A percentile compares a stretch with the other conserved stretches of the same genome.
These are phyloP conservation scores for Benincasa hispida DNA, from an alignment of 306 rosid genomes.

Conservation along the genomic window DNA sequence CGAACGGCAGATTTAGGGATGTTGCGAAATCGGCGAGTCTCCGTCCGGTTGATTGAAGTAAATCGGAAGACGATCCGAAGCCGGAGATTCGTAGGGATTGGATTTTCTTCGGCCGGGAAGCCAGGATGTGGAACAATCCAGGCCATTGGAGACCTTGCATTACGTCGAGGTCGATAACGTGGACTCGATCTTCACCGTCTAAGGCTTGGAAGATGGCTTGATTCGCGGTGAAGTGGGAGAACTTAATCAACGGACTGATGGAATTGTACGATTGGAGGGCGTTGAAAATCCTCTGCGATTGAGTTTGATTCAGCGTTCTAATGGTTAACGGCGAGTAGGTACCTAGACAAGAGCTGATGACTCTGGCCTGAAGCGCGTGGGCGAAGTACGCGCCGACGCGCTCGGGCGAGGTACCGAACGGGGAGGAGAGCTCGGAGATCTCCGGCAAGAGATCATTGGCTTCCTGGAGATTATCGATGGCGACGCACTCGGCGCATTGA, in stretches of 20 bases:
- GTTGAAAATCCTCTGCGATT: constrained; percentile 64
- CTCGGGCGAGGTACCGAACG: constrained; percentile 80
- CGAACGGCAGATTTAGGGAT: constrained; percentile 69
- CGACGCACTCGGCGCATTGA: constrained; percentile 93
- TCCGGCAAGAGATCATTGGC: constrained; percentile 81
- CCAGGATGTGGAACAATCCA: constrained; percentile 89
- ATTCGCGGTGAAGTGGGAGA: constrained; percentile 97
- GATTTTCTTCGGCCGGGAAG: constrained; percentile 66
- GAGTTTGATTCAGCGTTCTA: constrained; percentile 37
- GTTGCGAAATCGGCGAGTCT: constrained; percentile 85
- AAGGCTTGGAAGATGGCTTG: constrained; percentile 89
- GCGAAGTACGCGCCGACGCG: constrained; percentile 86
- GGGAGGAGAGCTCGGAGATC: constrained; percentile 73
- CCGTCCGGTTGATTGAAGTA: constrained; percentile 72
- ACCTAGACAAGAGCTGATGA: constrained; percentile 66
- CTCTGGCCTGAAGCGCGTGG: constrained; percentile 86
- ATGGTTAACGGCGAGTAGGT: constrained; percentile 45
- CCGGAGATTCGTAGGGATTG: constrained; percentile 85
- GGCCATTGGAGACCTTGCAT: constrained; percentile 99
- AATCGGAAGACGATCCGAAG: constrained; percentile 78
- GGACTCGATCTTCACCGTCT: constrained; percentile 88
- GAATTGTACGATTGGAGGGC: constrained; percentile 90
- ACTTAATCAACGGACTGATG: constrained; percentile 66
- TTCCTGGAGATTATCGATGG: constrained; percentile 57
- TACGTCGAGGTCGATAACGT: constrained; percentile 86